Evolutionary conservation across 2,329 filamentous ascomycete species (phyloP).

Genomic region (Monilinia laxa): DNA sequence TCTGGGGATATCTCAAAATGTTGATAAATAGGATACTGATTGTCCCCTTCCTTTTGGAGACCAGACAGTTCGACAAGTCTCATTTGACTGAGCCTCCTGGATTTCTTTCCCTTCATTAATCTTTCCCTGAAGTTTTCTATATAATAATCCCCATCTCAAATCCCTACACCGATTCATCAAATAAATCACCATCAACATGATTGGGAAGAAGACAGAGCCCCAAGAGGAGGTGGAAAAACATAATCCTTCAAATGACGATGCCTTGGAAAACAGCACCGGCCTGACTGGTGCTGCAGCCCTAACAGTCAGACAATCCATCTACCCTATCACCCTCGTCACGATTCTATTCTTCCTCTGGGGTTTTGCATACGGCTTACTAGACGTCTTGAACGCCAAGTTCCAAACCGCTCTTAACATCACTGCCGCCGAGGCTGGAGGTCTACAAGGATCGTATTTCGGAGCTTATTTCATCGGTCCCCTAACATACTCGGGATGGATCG

Average conservation of each 20-base stretch:
- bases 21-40: slow-evolving; percentile 16
- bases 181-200: background rate
- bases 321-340: slow-evolving; percentile 22
- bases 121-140: background rate
- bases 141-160: background rate
- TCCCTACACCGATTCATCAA: background rate
- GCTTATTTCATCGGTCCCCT: slow-evolving; percentile 70
- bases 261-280: background rate
- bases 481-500: slow-evolving; percentile 62
- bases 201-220: slow-evolving; percentile 12
- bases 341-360: slow-evolving; percentile 23
- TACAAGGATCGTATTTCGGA: slow-evolving; percentile 71
- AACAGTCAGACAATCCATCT: slow-evolving; percentile 21
- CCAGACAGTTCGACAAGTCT: background rate
- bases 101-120: background rate
- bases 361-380: slow-evolving; percentile 75
- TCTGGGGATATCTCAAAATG: background rate
- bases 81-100: background rate
- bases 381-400: slow-evolving; percentile 64
- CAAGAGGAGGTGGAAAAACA: slow-evolving; percentile 9
- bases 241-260: background rate
- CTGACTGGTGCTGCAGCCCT: slow-evolving; percentile 12
- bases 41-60: background rate
- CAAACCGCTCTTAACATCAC: slow-evolving; percentile 59
- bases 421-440: slow-evolving; percentile 59